These are phyloP conservation scores for Populus deltoides DNA, from an alignment of 345 rosid species.

Conservation along the genomic window DNA sequence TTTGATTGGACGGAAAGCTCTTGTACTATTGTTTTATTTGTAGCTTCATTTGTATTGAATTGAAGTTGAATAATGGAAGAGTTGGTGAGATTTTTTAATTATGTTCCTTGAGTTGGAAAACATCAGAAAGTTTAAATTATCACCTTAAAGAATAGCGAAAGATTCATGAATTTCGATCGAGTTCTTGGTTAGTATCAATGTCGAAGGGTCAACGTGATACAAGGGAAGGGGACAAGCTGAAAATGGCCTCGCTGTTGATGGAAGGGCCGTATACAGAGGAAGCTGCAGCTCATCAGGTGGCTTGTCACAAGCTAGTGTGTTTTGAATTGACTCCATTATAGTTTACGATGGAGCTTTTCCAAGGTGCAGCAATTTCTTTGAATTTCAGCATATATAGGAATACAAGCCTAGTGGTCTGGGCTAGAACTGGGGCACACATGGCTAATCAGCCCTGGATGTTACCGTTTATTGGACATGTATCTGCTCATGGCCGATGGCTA, in stretches of 20 bases:
- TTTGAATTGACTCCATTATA: slow-evolving; percentile 30
- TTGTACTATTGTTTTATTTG: background rate
- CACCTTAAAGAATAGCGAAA: background rate
- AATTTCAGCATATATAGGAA: background rate
- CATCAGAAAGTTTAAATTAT: background rate
- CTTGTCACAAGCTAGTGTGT: slow-evolving; percentile 16
- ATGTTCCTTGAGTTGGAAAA: background rate
- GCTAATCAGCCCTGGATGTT: background rate
- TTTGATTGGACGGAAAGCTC: background rate
- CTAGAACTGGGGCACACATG: background rate
- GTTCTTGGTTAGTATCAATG: slow-evolving; percentile 1
- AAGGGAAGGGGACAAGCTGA: background rate
- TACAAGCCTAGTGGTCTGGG: background rate
- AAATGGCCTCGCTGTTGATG: background rate
- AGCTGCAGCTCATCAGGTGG: slow-evolving; percentile 6
- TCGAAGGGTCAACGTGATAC: slow-evolving; percentile 1
- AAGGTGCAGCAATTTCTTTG: background rate
- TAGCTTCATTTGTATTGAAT: background rate
- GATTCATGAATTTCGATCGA: background rate
- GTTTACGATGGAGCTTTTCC: background rate
- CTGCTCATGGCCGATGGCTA: background rate
- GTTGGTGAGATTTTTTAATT: background rate
- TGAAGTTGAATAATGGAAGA: background rate
- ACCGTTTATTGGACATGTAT: background rate
- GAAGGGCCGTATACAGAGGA: slow-evolving; percentile 15